Evolutionary conservation across 2,329 filamentous ascomycete genomes (phyloP), one percentile per base, ranked within the genome.

Genomic region (Onygenales sp.): DNA sequence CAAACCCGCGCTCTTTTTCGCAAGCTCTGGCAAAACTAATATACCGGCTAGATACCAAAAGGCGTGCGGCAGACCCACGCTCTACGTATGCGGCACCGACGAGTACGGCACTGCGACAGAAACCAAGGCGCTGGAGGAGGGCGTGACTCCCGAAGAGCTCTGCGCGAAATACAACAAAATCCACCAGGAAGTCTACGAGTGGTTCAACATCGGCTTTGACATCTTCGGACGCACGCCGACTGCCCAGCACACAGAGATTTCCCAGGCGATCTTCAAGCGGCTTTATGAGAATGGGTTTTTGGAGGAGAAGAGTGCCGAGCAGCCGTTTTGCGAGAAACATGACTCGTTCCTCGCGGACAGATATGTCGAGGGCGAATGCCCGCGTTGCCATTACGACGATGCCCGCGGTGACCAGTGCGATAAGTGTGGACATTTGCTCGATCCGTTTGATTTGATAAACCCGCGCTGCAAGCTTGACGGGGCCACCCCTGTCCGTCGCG

Each of bases 101-200:
- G 89, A 97, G 73, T 97, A 96, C 70, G 92, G 92, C 54, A 97
- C 92, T 10, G 91, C 92, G 21, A 95, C 91, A 35, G 92, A 96
- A 73, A 95, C 92, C 31, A 95, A 95, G 75, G 92, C 92, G 4
- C 82, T 96, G 42, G 89, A 95, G 69, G 89, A 93, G 68, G 85
- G 86, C 11, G 77, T 90, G 58, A 89, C 85, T 10, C 90, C 92
- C 21, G 79, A 87, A 63, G 81, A 91, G 66, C 82, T 97, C 10
- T 96, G 92, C 75, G 83, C 87, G 72, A 94, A 96, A 75, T 96
- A 94, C 76, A 88, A 94, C 74, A 83, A 83, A 63, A 83, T 95
- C 55, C 92, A 96, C 73, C 84, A 89, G 63, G 88, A 87, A 48
- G 86, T 96, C 60, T 97, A 97, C 72, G 82, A 94, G 69, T 96